These are phyloP conservation scores for Stephania cephalantha DNA, from an alignment of 164 flowering plant genomes.

Conservation along the genomic window DNA sequence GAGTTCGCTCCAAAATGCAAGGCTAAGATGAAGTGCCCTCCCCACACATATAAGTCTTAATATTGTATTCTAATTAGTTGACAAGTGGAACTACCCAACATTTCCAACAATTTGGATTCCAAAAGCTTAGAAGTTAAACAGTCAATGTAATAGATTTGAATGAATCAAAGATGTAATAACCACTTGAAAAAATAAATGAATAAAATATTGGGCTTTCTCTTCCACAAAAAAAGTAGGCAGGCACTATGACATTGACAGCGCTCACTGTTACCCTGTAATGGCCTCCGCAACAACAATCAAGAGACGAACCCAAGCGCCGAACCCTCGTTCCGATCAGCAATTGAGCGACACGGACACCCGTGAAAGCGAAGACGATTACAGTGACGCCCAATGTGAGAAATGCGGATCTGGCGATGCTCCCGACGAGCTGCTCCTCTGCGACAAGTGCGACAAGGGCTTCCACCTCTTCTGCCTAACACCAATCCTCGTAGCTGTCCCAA, in stretches of 20 bases:
- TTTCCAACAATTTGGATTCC: no score
- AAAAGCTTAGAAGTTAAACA: no score
- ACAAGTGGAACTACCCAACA: no score
- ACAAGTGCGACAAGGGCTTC: constrained; percentile 70
- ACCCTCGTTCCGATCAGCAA: constrained; percentile 16
- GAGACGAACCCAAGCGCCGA: constrained; percentile 49
- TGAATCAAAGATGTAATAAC: no score
- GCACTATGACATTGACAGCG: not conserved
- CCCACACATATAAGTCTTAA: no score
- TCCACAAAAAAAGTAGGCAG: not conserved
- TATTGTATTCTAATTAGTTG: no score
- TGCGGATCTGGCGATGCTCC: constrained; percentile 64
- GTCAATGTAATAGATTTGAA: no score
- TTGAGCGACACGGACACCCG: constrained; percentile 1
- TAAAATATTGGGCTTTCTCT: not conserved
- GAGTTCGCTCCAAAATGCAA: no score
- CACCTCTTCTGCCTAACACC: constrained; percentile 79
- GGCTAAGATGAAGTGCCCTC: no score
- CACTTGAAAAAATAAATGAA: no score
- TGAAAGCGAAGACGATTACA: constrained; percentile 20
- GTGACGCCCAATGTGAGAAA: constrained; percentile 46
- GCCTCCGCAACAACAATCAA: constrained; percentile 7
- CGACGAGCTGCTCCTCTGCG: constrained; percentile 73
- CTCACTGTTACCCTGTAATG: constrained; percentile 2
- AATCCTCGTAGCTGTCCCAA: constrained; percentile 66